Evolutionary conservation across 805 yeast genomes (phyloP).

Genomic region (Lipomyces orientalis): DNA sequence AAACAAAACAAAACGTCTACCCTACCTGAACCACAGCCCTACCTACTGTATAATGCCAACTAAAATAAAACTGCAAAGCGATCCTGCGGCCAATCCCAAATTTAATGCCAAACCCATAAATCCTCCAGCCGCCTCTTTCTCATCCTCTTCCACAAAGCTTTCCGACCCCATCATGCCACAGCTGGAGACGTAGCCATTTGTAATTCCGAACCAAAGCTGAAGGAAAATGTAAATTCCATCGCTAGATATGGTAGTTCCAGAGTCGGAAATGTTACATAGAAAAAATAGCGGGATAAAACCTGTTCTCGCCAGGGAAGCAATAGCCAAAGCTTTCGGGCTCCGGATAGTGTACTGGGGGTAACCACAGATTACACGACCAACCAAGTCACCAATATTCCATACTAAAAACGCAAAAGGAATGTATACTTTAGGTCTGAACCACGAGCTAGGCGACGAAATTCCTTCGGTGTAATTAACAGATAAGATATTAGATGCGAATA

Average conservation of each 20-base stretch:
- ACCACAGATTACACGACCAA: conserved; percentile 76
- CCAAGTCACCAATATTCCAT: conserved; percentile 90
- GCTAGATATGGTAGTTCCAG: conserved; percentile 51
- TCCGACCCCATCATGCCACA: conserved; percentile 80
- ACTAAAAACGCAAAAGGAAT: conserved; percentile 79
- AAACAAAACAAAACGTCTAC: neutral
- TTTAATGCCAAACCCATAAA: conserved; percentile 82
- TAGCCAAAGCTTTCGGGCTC: conserved; percentile 22
- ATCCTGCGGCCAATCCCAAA: conserved; percentile 78
- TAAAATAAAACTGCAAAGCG: conserved; percentile 66
- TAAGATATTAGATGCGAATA: conserved; percentile 76
- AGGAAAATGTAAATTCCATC: conserved; percentile 71
- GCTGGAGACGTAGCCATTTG: conserved; percentile 86
- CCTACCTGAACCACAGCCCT: neutral
- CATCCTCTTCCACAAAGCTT: conserved; percentile 62
- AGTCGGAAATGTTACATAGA: conserved; percentile 62
- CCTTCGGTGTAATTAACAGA: conserved; percentile 53
- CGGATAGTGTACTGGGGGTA: conserved; percentile 38
- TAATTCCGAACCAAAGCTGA: conserved; percentile 80
- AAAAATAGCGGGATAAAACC: conserved; percentile 74
- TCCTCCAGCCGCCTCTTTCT: conserved; percentile 93
- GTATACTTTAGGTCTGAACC: conserved; percentile 49
- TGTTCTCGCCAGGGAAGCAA: conserved; percentile 29
- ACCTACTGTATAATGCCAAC: conserved; percentile 28
- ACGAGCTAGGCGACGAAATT: conserved; percentile 22